These are phyloP conservation scores for Moringa oleifera DNA, from an alignment of 345 rosid species.

Conservation along the genomic window DNA sequence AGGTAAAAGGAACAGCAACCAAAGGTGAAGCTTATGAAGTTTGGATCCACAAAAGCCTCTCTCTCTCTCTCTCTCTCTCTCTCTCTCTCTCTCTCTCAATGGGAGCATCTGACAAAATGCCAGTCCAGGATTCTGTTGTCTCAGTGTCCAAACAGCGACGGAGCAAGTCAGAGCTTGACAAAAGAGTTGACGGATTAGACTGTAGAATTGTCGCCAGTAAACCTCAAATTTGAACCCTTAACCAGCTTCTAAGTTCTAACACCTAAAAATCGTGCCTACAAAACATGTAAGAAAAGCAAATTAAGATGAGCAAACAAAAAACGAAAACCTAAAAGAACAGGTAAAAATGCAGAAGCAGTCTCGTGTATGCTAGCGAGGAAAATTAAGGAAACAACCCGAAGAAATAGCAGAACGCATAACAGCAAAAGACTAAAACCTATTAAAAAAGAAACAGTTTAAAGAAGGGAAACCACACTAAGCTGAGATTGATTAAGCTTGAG, in stretches of 20 bases:
- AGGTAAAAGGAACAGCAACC: constrained; percentile 25
- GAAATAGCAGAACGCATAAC: constrained; percentile 4
- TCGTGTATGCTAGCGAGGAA: constrained; percentile 17
- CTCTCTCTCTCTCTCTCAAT: not conserved
- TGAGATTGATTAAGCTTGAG: not conserved
- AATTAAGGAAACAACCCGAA: constrained; percentile 10
- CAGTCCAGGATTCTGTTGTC: constrained; percentile 12
- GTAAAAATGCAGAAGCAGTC: not conserved
- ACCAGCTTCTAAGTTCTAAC: constrained; percentile 9
- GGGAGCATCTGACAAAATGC: not conserved
- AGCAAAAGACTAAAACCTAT: constrained; percentile 4
- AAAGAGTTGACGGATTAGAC: constrained; percentile 20
- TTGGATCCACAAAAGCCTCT: constrained; percentile 26
- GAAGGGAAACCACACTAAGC: not conserved
- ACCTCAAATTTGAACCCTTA: constrained; percentile 13
- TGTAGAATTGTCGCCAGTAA: constrained; percentile 7
- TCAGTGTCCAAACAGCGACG: constrained; percentile 19
- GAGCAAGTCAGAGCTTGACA: constrained; percentile 18
- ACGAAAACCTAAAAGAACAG: not conserved
- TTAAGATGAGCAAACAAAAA: constrained; percentile 4
- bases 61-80: not conserved
- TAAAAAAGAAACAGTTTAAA: not conserved
- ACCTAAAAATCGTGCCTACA: constrained; percentile 30
- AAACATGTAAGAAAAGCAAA: constrained; percentile 7
- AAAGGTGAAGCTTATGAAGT: constrained; percentile 12